Percentiles rank a stretch among this genome's conserved stretches.
phyloP scores from a whole-genome alignment of 768 basidiomycete genomes.

The Favolaschia claudopus region DNA sequence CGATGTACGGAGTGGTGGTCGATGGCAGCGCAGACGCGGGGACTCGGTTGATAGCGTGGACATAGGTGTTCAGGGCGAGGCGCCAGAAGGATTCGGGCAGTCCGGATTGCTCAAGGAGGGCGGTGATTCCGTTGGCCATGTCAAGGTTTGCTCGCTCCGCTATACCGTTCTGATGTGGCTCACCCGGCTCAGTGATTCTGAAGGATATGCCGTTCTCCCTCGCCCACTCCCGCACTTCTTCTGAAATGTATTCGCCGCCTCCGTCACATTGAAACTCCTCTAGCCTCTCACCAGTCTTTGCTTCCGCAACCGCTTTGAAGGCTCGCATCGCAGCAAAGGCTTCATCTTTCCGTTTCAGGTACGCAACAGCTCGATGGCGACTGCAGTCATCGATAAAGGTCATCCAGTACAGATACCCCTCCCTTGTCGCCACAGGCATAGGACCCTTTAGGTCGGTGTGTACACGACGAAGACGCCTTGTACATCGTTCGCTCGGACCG shows the following conservation, averaged over 20 bases:
- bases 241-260: conserved; percentile 44
- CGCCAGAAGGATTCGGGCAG: conserved; percentile 32
- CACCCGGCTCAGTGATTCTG: conserved; percentile 31
- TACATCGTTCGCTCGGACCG: background rate
- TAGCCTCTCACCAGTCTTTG: conserved; percentile 32
- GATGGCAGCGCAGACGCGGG: conserved; percentile 22
- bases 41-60: conserved; percentile 30
- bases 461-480: conserved; percentile 29
- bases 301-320: conserved; percentile 44
- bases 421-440: conserved; percentile 20
- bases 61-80: conserved; percentile 27
- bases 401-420: conserved; percentile 38
- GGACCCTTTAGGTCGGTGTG: conserved; percentile 42
- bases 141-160: conserved; percentile 48
- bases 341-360: conserved; percentile 35
- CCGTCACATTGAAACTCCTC: conserved; percentile 40
- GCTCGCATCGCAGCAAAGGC: conserved; percentile 34
- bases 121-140: conserved; percentile 38
- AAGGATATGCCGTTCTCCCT: conserved; percentile 33
- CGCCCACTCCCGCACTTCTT: conserved; percentile 30
- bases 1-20: conserved; percentile 21
- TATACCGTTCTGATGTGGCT: conserved; percentile 52
- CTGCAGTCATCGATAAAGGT: conserved; percentile 38
- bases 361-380: conserved; percentile 19
- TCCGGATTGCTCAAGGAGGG: conserved; percentile 37